phyloP scores from a whole-genome alignment of 73 alveolate species.

The Tetrahymena thermophila region DNA sequence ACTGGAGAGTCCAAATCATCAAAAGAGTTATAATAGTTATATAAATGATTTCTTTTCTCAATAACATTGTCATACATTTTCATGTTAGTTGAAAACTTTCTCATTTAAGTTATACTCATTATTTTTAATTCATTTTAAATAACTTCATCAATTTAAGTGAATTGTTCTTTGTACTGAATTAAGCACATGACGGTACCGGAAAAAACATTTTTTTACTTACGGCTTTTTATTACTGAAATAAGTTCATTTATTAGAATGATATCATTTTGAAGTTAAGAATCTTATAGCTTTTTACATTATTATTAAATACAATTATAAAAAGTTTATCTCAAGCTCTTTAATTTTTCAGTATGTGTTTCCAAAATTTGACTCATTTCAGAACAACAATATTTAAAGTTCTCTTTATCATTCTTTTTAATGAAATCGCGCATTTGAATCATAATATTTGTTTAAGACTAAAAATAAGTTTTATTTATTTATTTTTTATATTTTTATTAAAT shows the following conservation, averaged over 20 bases:
- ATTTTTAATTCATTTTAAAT: not conserved
- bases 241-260: not conserved
- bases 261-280: not conserved
- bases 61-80: not conserved
- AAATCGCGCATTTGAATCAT: not conserved
- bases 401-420: not conserved
- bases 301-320: not conserved
- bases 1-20: not conserved
- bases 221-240: not conserved
- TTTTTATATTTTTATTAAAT: not conserved
- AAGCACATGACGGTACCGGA: not conserved
- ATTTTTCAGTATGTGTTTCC: not conserved
- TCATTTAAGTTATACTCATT: not conserved
- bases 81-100: not conserved
- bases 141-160: not conserved
- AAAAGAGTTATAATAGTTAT: not conserved
- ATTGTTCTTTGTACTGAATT: not conserved
- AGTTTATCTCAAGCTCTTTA: not conserved
- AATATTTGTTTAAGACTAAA: not conserved
- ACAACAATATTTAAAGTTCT: not conserved
- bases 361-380: not conserved
- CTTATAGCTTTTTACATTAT: not conserved
- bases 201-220: not conserved
- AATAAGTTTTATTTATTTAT: not conserved
- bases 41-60: not conserved